Conservation (phyloP, 78 protist species). For the Diacronema lutheri region DNA sequence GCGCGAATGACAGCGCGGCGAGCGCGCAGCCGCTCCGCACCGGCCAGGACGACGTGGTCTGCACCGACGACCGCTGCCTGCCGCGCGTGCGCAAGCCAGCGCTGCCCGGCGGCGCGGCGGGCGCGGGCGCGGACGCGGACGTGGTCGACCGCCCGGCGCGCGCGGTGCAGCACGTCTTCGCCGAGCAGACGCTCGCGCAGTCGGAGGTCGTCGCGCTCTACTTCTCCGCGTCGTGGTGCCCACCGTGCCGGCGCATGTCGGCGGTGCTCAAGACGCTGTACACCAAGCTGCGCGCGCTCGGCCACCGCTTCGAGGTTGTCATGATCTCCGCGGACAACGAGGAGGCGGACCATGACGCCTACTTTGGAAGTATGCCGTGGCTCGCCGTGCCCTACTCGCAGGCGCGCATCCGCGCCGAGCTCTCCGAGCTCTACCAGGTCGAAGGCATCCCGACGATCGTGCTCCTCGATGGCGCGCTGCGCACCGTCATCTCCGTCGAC, state of each 20-base stretch:
- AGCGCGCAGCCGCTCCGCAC: too few relatives aligned
- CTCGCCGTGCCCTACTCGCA: background rate
- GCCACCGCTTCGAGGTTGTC: background rate
- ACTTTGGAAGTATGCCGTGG: background rate
- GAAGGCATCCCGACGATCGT: background rate
- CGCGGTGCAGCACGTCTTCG: background rate
- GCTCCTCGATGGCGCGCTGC: background rate
- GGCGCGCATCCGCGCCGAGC: background rate
- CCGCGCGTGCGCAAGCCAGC: too few relatives aligned
- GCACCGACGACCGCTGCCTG: too few relatives aligned
- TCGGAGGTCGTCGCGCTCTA: background rate
- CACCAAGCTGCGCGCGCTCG: background rate
- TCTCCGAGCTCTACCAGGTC: background rate
- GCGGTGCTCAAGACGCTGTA: background rate
- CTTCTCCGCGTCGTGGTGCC: slow-evolving; percentile 14
- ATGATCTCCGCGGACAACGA: background rate
- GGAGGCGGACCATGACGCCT: background rate
- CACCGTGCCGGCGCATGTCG: background rate
- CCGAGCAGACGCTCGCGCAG: background rate
- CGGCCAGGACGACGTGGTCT: too few relatives aligned
- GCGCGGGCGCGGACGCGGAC: background rate
- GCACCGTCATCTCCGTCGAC: background rate
- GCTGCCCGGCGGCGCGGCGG: background rate
- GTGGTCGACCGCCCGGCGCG: background rate
- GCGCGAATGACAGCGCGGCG: too few relatives aligned